Evolutionary conservation across 441 rosid species (phyloP).

Genomic region (Francoa sonchifolia): DNA sequence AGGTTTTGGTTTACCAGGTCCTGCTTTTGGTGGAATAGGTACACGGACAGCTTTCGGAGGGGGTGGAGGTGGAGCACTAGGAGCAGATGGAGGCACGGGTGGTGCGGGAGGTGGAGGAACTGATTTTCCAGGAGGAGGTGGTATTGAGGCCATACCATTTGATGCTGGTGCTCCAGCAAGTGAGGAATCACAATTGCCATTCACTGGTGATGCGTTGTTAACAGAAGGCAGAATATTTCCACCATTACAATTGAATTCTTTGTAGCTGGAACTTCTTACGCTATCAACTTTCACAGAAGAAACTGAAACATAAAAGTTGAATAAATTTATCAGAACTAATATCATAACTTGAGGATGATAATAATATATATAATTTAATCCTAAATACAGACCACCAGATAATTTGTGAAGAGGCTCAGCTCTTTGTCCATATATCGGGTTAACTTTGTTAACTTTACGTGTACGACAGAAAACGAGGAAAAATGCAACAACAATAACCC

Average conservation of each 20-base stretch:
- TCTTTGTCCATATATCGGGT: conserved; percentile 21
- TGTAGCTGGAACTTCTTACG: conserved; percentile 19
- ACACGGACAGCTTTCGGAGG: conserved; percentile 24
- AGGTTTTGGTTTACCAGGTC: conserved; percentile 1
- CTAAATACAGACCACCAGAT: too few species aligned
- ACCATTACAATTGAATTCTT: conserved; percentile 12
- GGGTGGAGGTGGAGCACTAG: conserved; percentile 44
- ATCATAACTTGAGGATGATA: conserved; percentile 1
- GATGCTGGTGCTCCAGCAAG: too few species aligned
- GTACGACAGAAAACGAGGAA: conserved; percentile 32
- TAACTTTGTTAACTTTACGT: conserved; percentile 15
- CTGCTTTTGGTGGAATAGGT: conserved; percentile 11
- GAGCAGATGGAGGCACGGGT: conserved; percentile 29
- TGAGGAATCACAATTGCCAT: too few species aligned
- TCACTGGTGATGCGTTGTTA: conserved; percentile 3
- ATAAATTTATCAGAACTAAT: neutral
- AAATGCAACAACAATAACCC: conserved; percentile 31
- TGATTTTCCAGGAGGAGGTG: conserved; percentile 18
- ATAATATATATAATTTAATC: too few species aligned
- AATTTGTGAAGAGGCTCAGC: conserved; percentile 43
- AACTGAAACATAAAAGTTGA: conserved; percentile 22
- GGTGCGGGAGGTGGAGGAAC: conserved; percentile 32
- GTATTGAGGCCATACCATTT: too few species aligned
- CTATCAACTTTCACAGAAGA: conserved; percentile 29
- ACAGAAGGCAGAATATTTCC: conserved; percentile 10